These are phyloP conservation scores for Heritiera littoralis DNA, from an alignment of 345 rosid genomes.

Conservation along the genomic window DNA sequence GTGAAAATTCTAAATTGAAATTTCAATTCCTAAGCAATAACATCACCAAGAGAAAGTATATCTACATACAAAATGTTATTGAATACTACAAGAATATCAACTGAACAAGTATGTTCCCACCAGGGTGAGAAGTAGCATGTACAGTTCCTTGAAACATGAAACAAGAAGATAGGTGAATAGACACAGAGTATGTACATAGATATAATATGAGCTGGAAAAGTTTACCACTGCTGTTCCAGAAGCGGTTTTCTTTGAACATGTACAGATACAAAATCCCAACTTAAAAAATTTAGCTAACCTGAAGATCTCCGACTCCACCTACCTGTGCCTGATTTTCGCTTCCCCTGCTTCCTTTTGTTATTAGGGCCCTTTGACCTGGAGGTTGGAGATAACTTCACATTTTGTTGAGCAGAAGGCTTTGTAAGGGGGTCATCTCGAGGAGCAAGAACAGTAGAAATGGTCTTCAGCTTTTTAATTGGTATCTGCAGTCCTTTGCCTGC, in stretches of 20 bases:
- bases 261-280: neutral
- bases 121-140: neutral
- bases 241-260: conserved; percentile 10
- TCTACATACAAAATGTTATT: neutral
- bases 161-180: conserved; percentile 4
- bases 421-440: conserved; percentile 30
- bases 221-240: neutral
- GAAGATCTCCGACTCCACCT: conserved; percentile 45
- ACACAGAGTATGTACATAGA: conserved; percentile 4
- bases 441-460: conserved; percentile 30
- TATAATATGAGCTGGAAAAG: neutral
- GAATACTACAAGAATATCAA: neutral
- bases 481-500: conserved; percentile 29
- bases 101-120: neutral
- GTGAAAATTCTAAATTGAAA: neutral
- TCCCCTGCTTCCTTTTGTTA: conserved; percentile 56
- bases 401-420: conserved; percentile 26
- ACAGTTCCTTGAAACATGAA: conserved; percentile 1
- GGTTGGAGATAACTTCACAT: conserved; percentile 34
- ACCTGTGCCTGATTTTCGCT: conserved; percentile 41
- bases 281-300: conserved; percentile 26
- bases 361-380: conserved; percentile 44
- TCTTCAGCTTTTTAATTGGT: neutral
- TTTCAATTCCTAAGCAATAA: too few species aligned
- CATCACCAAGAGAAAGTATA: neutral